A percentile compares a stretch with the other conserved stretches of the same genome.
phyloP scores from a whole-genome alignment of 2,329 filamentous ascomycete species.

The Ramularia endophylla region DNA sequence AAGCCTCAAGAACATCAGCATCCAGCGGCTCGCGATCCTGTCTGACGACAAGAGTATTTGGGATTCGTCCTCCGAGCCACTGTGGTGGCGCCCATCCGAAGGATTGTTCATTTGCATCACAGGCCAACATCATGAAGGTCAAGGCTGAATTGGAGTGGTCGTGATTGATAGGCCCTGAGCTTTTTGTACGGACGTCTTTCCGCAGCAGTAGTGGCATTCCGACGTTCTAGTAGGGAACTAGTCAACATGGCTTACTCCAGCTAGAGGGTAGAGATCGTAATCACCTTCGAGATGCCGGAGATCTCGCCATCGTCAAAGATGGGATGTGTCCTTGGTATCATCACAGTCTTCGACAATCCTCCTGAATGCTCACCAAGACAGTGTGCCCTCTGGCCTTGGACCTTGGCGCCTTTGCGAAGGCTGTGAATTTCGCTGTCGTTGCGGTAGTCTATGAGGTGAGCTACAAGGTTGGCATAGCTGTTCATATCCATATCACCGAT shows the following conservation, averaged over 20 bases:
- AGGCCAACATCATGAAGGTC: not conserved
- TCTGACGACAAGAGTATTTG: not conserved
- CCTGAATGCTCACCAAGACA: not conserved
- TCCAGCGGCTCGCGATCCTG: conserved; percentile 1
- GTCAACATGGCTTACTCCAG: not conserved
- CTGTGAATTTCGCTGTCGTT: not conserved
- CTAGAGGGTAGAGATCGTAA: not conserved
- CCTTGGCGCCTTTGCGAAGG: not conserved
- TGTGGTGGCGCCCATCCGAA: not conserved
- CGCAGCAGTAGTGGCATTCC: not conserved
- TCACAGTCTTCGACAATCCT: not conserved
- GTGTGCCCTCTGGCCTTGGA: not conserved
- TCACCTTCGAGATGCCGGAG: not conserved
- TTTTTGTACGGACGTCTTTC: not conserved
- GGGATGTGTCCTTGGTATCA: not conserved
- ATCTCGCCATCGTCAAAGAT: not conserved
- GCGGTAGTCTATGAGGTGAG: not conserved
- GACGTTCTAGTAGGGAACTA: not conserved
- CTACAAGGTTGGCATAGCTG: not conserved
- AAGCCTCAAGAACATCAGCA: not conserved
- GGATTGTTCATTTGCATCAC: not conserved
- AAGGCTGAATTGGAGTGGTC: not conserved
- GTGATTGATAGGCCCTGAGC: not conserved
- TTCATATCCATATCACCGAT: not conserved
- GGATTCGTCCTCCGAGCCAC: not conserved